phyloP scores from a whole-genome alignment of 1,284 basidiomycete species.

The Dichomitus squalens region DNA sequence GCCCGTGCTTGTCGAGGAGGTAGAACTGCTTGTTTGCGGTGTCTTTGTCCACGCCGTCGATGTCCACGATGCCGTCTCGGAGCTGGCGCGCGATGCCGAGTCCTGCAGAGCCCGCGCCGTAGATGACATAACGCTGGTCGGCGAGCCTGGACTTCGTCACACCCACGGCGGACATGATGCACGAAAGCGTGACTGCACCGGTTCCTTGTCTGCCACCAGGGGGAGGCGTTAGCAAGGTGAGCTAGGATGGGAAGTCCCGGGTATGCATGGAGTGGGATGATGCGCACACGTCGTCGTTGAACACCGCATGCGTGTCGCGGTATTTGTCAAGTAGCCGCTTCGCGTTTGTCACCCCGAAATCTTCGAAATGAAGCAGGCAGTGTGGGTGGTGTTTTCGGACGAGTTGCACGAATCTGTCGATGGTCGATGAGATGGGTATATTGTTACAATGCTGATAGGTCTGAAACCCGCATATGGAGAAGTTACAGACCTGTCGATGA shows the following conservation, averaged over 20 bases:
- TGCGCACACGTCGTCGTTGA: slow-evolving; percentile 79
- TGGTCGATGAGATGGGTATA: not conserved
- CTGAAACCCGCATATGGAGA: not conserved
- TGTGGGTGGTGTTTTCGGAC: slow-evolving; percentile 48
- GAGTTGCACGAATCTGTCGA: slow-evolving; percentile 44
- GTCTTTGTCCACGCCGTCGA: slow-evolving; percentile 55
- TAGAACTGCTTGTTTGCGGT: slow-evolving; percentile 71
- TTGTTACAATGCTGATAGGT: not conserved
- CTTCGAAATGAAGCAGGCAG: slow-evolving; percentile 74
- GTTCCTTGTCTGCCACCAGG: slow-evolving; percentile 72
- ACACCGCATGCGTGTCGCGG: slow-evolving; percentile 65
- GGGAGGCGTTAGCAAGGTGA: not conserved
- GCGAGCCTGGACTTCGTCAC: slow-evolving; percentile 70
- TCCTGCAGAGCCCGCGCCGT: slow-evolving; percentile 83
- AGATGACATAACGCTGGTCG: slow-evolving; percentile 79
- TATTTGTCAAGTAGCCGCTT: slow-evolving; percentile 73
- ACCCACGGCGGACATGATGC: slow-evolving; percentile 74
- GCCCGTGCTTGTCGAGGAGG: slow-evolving; percentile 63
- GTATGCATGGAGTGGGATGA: not conserved
- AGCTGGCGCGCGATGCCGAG: slow-evolving; percentile 77
- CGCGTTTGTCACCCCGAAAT: slow-evolving; percentile 79
- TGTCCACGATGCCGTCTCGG: slow-evolving; percentile 72
- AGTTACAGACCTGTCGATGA: slow-evolving; percentile 61
- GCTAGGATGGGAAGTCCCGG: not conserved
- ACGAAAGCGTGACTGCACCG: slow-evolving; percentile 82